Evolutionary conservation across 768 basidiomycete genomes (phyloP).

Genomic region (Lactarius tabidus): DNA sequence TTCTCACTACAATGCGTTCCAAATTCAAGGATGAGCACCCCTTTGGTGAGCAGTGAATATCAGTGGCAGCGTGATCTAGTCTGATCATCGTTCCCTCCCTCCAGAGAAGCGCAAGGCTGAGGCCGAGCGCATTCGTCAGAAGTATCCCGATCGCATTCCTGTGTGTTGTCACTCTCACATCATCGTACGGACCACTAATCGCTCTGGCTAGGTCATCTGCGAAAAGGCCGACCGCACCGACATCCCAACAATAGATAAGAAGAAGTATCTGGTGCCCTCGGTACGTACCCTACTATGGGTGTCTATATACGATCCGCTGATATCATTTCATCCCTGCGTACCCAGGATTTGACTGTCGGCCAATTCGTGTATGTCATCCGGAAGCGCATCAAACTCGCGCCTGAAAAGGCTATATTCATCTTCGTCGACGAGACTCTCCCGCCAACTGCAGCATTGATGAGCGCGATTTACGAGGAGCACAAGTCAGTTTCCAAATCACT

Average conservation of each 20-base stretch:
- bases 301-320: constrained; percentile 12
- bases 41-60: constrained; percentile 64
- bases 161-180: constrained; percentile 50
- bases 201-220: constrained; percentile 80
- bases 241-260: constrained; percentile 99
- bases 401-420: constrained; percentile 99
- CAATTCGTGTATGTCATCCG: constrained; percentile 99
- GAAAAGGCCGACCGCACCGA: constrained; percentile 99
- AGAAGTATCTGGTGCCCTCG: constrained; percentile 99
- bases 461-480: constrained; percentile 98
- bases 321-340: background rate
- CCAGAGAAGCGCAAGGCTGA: constrained; percentile 99
- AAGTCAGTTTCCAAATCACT: constrained; percentile 51
- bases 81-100: constrained; percentile 36
- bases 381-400: constrained; percentile 99
- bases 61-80: constrained; percentile 31
- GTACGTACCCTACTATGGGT: constrained; percentile 43
- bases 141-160: constrained; percentile 97
- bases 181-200: constrained; percentile 1
- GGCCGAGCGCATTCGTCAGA: constrained; percentile 96
- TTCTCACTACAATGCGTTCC: constrained; percentile 62
- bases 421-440: constrained; percentile 99
- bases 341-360: constrained; percentile 90
- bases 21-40: constrained; percentile 99
- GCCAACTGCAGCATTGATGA: constrained; percentile 97